phyloP scores from a whole-genome alignment of 2,329 filamentous ascomycete genomes.

The Pleomassaria siparia region DNA sequence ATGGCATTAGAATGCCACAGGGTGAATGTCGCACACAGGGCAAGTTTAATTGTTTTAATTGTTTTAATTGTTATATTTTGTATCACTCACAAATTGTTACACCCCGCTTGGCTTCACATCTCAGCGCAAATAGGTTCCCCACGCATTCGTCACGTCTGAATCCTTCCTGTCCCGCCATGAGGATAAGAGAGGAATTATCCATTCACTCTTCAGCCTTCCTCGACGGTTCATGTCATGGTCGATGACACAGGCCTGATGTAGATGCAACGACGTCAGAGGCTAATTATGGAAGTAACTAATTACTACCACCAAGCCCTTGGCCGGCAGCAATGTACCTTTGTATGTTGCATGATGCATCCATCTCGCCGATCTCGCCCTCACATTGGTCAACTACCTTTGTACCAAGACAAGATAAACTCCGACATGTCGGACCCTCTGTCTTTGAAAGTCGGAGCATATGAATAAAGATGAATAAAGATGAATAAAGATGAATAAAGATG shows the following conservation, averaged over 20 bases:
- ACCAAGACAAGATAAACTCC: constrained; percentile 8
- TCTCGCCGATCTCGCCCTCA: no score
- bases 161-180: neutral
- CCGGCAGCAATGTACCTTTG: constrained; percentile 14
- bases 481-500: no score
- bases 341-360: constrained; percentile 10
- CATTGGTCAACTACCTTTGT: no score
- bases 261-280: constrained; percentile 13
- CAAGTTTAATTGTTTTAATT: no score
- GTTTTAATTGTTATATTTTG: neutral
- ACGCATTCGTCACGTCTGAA: neutral
- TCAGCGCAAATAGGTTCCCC: constrained; percentile 5
- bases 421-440: constrained; percentile 9
- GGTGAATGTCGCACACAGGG: neutral
- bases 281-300: no score
- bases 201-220: neutral
- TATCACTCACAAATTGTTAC: constrained; percentile 5
- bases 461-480: no score
- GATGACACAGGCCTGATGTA: neutral
- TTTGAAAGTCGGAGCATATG: no score
- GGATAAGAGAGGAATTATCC: no score
- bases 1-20: no score
- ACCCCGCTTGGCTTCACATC: constrained; percentile 11
- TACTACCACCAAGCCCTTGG: constrained; percentile 26
- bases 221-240: no score